Conservation (phyloP, 371 early-diverging fungal genomes). For the Mortierella sp. region DNA sequence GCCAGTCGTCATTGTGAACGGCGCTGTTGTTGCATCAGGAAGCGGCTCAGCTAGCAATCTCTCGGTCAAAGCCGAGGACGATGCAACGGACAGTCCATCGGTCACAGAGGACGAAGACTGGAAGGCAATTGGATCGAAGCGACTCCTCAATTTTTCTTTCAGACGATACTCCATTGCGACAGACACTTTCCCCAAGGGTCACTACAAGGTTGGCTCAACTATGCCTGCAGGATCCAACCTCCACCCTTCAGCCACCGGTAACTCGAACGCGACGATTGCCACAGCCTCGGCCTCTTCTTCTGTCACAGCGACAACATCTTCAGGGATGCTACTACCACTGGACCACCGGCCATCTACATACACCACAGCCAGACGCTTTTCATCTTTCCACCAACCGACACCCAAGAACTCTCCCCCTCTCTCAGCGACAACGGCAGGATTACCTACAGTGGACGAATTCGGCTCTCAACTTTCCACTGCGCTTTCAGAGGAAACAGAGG, state of each 20-base stretch:
- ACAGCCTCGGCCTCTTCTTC: slow-evolving; percentile 23
- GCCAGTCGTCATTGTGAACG: slow-evolving; percentile 38
- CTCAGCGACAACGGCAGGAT: slow-evolving; percentile 33
- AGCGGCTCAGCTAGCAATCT: slow-evolving; percentile 25
- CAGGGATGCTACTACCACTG: slow-evolving; percentile 33
- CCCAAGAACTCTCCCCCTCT: slow-evolving; percentile 59
- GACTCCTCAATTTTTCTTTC: slow-evolving; percentile 53
- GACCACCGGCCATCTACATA: slow-evolving; percentile 36
- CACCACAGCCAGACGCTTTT: slow-evolving; percentile 46
- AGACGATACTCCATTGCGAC: slow-evolving; percentile 58
- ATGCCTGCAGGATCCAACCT: slow-evolving; percentile 28
- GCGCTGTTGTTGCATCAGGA: slow-evolving; percentile 20
- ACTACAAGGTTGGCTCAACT: slow-evolving; percentile 43
- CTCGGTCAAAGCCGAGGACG: slow-evolving; percentile 37
- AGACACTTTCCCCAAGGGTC: slow-evolving; percentile 54
- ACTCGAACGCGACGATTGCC: slow-evolving; percentile 8
- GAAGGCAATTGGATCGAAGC: slow-evolving; percentile 58
- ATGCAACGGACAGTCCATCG: slow-evolving; percentile 56
- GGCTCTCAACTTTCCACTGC: slow-evolving; percentile 30
- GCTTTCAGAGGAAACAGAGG: slow-evolving; percentile 43
- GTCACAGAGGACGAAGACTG: slow-evolving; percentile 60
- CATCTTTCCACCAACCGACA: slow-evolving; percentile 57
- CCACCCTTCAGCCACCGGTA: slow-evolving; percentile 10
- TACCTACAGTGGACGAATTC: slow-evolving; percentile 35
- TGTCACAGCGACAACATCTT: slow-evolving; percentile 23